Conservation (phyloP, 345 rosid genomes). For the Tarenaya hassleriana region DNA sequence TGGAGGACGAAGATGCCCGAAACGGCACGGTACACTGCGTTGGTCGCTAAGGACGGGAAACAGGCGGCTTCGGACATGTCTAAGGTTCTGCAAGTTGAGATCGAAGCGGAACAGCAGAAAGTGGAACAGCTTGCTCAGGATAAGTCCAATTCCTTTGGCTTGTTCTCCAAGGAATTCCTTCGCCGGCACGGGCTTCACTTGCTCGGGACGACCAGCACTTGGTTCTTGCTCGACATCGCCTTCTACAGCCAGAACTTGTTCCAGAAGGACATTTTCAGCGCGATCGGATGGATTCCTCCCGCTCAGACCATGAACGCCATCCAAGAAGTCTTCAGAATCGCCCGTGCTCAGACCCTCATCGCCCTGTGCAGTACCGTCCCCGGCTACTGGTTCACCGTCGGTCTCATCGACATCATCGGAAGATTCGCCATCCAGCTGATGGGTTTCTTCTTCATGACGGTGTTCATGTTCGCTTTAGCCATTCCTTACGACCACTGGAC, state of each 20-base stretch:
- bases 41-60: conserved; percentile 29
- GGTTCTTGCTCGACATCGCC: conserved; percentile 65
- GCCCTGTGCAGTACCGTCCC: conserved; percentile 59
- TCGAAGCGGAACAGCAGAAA: conserved; percentile 22
- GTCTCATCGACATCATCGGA: conserved; percentile 59
- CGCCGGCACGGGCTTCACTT: conserved; percentile 60
- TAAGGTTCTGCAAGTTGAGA: conserved; percentile 31
- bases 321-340: conserved; percentile 41
- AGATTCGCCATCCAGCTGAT: conserved; percentile 51
- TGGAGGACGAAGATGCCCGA: conserved; percentile 40
- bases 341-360: conserved; percentile 39
- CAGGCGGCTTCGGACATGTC: conserved; percentile 33
- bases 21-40: conserved; percentile 37
- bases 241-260: conserved; percentile 62
- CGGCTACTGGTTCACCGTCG: conserved; percentile 65
- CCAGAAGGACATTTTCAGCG: conserved; percentile 48
- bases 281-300: conserved; percentile 21
- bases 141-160: conserved; percentile 22
- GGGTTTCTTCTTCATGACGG: conserved; percentile 63
- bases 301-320: conserved; percentile 22
- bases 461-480: conserved; percentile 43
- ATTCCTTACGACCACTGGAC: conserved; percentile 60
- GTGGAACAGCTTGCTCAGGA: conserved; percentile 11
- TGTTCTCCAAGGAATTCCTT: conserved; percentile 51
- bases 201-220: conserved; percentile 41